Evolutionary conservation across 371 early-diverging fungal species (phyloP), one percentile per base, ranked within the genome.

Genomic region (Rhizopus delemar): DNA sequence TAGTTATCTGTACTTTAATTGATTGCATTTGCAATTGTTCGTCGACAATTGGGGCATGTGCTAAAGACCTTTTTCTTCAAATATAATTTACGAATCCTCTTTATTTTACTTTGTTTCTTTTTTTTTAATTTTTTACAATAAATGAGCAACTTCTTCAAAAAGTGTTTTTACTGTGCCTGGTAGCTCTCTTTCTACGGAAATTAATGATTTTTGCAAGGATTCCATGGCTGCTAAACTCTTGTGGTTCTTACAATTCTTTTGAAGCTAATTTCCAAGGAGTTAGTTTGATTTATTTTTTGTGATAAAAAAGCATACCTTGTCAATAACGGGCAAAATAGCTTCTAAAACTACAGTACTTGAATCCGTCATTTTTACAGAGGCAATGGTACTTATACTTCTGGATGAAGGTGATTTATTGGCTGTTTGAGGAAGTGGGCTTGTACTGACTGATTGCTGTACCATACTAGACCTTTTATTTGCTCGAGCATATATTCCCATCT

Each of bases 141-240:
- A 29, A n/a, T 64, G 64, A 38, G 64, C 52, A 22, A 68, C 68
- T 53, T 82, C 86, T 60, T 84, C 78, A 67, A 85, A 76, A 51
- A 88, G 72, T 41, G 71, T 57, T 51, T 82, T 77, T 4, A 84
- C 69, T 34, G 83, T 74, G 9, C 86, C 86, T 6, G 88, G 88
- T 50, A 78, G 76, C 62, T 86, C 86, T 11, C 79, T 66, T 53
- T 88, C 88, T 12, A 81, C 87, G 36, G 74, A 70, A 32, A 84
- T 80, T 56, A 88, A 84, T n/a, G 87, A 78, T 60, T 77, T 66
- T 59, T 76, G 75, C 32, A 88, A 59, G 9, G 75, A 70, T 41
- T 86, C 86, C 11, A 85, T 63, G 8, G 84, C 84, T 46, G 75
- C 72, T 51, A 82, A 76, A 33, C 82, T 83, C 33, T 78, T 78